Evolutionary conservation across 1,284 basidiomycete genomes (phyloP), one percentile per base, ranked within the genome.

Genomic region (Fomitopsis betulina): DNA sequence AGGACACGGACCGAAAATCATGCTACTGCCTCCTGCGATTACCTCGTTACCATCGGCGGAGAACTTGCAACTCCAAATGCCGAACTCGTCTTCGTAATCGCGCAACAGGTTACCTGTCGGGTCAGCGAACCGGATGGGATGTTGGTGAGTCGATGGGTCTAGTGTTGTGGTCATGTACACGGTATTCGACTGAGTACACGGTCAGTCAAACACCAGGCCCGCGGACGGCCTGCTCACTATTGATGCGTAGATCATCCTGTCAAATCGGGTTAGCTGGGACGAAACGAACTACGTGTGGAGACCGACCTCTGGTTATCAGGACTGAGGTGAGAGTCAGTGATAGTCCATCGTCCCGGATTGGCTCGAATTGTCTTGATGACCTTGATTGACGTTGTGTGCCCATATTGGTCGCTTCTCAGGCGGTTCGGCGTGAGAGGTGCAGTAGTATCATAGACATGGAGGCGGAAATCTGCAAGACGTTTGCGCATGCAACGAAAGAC

Each of bases 41-140:
- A 98, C 87, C 73, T 99, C 97, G 58, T 91, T 91, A 0, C 94
- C 95, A 68, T 98, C 96, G 13, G 95, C 94, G 35, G 94, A 97
- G 71, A 98, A 99, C 25, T 93, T 85, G 70, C 97, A 94, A 63
- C 92, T 88, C 89, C 93, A 98, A 57, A 98, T 93, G 13, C 88
- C 86, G 66, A 87, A 89, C 25, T 79, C 75, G n/a, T 76, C 79
- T 47, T 78, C 76, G 10, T 57, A 57, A 23, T 65, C 60, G 47
- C 59, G 57, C 7, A 58, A 33, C 63, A 61, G 47, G 67, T 63
- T 25, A 42, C 68, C 73, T 32, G 61, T 64, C 21, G 67, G 68
- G 64, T 88, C 85, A 9, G 79, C 75, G 64, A 96, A 94, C 53
- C 83, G 79, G 45, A 96, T 87, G 23, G 89, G 84, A 19, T 81